A percentile compares a stretch with the other conserved stretches of the same genome.
phyloP scores from a whole-genome alignment of 179 eudicot species.

The Vitellaria paradoxa region DNA sequence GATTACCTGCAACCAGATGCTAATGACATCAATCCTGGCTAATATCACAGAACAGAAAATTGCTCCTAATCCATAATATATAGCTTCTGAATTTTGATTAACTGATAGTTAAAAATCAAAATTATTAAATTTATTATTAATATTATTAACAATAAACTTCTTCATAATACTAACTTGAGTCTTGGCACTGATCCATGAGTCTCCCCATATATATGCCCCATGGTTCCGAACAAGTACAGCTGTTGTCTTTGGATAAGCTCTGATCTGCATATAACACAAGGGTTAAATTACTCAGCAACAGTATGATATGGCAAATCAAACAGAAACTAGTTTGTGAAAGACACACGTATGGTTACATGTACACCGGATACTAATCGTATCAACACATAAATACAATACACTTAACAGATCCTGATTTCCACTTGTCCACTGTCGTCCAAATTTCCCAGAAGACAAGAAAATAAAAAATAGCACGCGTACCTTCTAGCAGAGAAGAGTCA shows the following conservation, averaged over 20 bases:
- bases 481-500: not conserved
- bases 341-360: too few relatives aligned
- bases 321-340: not conserved
- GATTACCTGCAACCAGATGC: not conserved
- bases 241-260: constrained; percentile 83
- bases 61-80: not conserved
- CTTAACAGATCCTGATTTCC: too few relatives aligned
- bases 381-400: too few relatives aligned
- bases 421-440: too few relatives aligned
- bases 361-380: too few relatives aligned
- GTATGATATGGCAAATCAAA: not conserved
- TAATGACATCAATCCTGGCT: not conserved
- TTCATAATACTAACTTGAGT: constrained; percentile 58
- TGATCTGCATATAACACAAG: constrained; percentile 44
- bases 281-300: not conserved
- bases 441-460: too few relatives aligned
- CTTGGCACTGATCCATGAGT: constrained; percentile 91
- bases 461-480: not conserved
- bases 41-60: not conserved
- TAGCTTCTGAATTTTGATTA: not conserved
- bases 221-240: constrained; percentile 94
- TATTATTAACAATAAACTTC: not conserved
- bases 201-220: constrained; percentile 89
- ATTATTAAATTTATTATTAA: not conserved
- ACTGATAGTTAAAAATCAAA: not conserved